These are phyloP conservation scores for Exophiala aquamarina DNA, from an alignment of 2,329 filamentous ascomycete species.

Conservation along the genomic window DNA sequence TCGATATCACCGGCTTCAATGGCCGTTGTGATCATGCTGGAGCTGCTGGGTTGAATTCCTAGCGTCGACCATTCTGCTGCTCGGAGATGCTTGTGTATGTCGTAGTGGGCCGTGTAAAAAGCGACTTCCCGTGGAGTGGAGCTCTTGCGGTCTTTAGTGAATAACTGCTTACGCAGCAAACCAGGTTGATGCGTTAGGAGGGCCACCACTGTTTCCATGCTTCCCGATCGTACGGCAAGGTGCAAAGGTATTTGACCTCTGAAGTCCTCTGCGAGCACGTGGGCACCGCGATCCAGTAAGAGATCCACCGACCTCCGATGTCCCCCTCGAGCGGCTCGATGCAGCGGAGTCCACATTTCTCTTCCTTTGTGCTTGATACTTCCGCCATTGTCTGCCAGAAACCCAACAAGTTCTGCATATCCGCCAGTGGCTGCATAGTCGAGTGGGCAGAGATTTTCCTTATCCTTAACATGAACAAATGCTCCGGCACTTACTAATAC, in stretches of 20 bases:
- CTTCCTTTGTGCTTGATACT: conserved; percentile 30
- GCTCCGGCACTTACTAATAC: conserved; percentile 21
- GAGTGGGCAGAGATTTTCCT: conserved; percentile 21
- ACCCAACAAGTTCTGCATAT: conserved; percentile 18
- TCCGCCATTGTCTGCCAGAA: conserved; percentile 28
- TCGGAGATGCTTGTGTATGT: conserved; percentile 27
- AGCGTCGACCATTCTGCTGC: conserved; percentile 17
- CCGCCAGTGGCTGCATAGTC: conserved; percentile 27
- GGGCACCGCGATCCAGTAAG: conserved; percentile 29
- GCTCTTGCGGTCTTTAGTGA: conserved; percentile 17
- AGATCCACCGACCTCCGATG: conserved; percentile 31
- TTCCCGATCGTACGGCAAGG: conserved; percentile 25
- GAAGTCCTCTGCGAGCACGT: conserved; percentile 29
- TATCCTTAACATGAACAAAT: conserved; percentile 20
- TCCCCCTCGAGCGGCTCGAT: conserved; percentile 31
- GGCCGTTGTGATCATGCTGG: conserved; percentile 14
- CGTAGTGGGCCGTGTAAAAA: conserved; percentile 27
- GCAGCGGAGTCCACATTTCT: conserved; percentile 31
- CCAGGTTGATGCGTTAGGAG: conserved; percentile 23
- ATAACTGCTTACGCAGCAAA: conserved; percentile 16
- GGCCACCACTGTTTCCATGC: conserved; percentile 13
- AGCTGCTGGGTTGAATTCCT: conserved; percentile 9
- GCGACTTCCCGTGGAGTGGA: conserved; percentile 23
- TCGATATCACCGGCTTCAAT: conserved; percentile 23
- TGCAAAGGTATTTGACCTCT: conserved; percentile 22